Percentiles rank a stretch among this genome's conserved stretches.
Evolutionary conservation across 345 rosid genomes (phyloP).

Genomic region (Citrus hindsii): DNA sequence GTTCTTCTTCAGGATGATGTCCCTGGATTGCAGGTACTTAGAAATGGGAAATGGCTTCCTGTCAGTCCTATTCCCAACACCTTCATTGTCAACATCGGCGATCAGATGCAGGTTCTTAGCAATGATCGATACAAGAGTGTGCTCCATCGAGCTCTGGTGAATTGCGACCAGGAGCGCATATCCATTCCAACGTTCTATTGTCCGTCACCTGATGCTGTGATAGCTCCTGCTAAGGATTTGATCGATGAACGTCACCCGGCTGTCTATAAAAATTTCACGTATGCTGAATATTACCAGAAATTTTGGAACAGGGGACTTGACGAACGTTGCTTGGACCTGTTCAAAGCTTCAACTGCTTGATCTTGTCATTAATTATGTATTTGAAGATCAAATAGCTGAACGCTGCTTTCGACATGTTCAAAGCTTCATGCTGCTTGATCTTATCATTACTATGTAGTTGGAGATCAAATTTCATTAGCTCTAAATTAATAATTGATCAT

Average conservation of each 20-base stretch:
- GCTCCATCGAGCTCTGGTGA: slow-evolving; percentile 49
- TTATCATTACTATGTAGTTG: no score
- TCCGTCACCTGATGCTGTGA: slow-evolving; percentile 40
- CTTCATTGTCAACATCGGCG: slow-evolving; percentile 58
- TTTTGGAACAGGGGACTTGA: slow-evolving; percentile 61
- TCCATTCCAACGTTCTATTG: slow-evolving; percentile 49
- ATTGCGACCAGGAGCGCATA: slow-evolving; percentile 27
- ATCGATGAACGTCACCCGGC: slow-evolving; percentile 22
- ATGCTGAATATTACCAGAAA: slow-evolving; percentile 3
- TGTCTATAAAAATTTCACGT: slow-evolving; percentile 10
- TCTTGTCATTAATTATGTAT: neutral
- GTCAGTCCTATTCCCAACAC: slow-evolving; percentile 60
- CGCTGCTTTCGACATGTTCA: no score
- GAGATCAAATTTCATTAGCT: neutral
- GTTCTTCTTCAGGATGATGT: slow-evolving; percentile 27
- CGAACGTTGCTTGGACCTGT: slow-evolving; percentile 53
- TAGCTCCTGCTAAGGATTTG: slow-evolving; percentile 25
- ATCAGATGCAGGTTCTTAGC: slow-evolving; percentile 59
- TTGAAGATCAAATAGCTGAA: no score
- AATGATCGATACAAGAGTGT: slow-evolving; percentile 48
- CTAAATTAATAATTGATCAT: neutral
- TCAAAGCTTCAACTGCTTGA: slow-evolving; percentile 32
- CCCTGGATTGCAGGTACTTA: slow-evolving; percentile 57
- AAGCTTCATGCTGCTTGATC: no score
- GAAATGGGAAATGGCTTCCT: slow-evolving; percentile 60